These are phyloP conservation scores for Metrosideros polymorpha DNA, from an alignment of 441 rosid genomes.

Conservation along the genomic window DNA sequence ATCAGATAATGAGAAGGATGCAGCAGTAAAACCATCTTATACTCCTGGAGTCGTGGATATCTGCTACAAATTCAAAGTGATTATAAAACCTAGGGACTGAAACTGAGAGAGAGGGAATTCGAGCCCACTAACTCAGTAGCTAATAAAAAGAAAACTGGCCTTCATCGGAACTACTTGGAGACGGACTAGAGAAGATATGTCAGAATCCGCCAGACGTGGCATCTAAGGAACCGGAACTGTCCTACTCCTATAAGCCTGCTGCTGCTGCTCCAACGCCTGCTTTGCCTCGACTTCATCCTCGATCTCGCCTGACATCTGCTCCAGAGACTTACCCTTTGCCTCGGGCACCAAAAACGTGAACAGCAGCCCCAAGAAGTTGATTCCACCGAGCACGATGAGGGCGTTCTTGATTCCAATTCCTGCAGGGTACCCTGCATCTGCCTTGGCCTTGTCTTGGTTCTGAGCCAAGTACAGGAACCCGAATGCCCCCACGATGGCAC, in stretches of 20 bases:
- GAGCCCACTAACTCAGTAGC: not conserved
- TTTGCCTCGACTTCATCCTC: not conserved
- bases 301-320: slow-evolving; percentile 15
- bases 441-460: not conserved
- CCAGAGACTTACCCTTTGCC: slow-evolving; percentile 17
- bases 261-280: not conserved
- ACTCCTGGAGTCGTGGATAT: not conserved
- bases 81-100: not conserved
- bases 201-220: not conserved
- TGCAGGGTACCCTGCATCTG: slow-evolving; percentile 17
- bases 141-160: not conserved
- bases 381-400: not conserved
- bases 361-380: slow-evolving; percentile 10
- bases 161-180: not conserved
- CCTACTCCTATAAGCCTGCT: not conserved
- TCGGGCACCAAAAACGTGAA: slow-evolving; percentile 19
- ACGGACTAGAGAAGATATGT: not conserved
- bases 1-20: not conserved
- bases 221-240: not conserved
- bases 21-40: not conserved
- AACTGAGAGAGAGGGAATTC: not conserved
- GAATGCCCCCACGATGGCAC: slow-evolving; percentile 19
- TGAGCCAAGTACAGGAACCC: slow-evolving; percentile 20
- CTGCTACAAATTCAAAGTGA: not conserved
- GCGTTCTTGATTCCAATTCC: slow-evolving; percentile 21